Percentiles rank a stretch among this genome's conserved stretches.
Conservation (phyloP, 2,329 filamentous ascomycete species). For the Paecilomyces dactylethromorphus region DNA sequence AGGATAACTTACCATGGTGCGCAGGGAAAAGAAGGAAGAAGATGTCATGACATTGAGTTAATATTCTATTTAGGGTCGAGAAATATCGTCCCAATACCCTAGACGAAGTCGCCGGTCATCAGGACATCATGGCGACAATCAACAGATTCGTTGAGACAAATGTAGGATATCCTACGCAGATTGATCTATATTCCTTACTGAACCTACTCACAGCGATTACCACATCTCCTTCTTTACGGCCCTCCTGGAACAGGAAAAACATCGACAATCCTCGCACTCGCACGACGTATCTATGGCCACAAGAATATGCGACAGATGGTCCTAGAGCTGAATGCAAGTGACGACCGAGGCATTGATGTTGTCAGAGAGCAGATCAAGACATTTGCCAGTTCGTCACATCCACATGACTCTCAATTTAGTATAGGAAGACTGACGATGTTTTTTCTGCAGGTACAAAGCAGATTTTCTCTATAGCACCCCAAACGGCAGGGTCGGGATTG, state of each 20-base stretch:
- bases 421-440: conserved; percentile 1
- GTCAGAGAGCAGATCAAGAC: conserved; percentile 99
- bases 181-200: not conserved
- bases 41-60: not conserved
- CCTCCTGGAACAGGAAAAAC: conserved; percentile 97
- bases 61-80: conserved; percentile 62
- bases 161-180: conserved; percentile 31
- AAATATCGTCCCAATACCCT: conserved; percentile 90
- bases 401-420: not conserved
- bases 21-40: not conserved
- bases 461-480: conserved; percentile 69
- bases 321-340: conserved; percentile 91
- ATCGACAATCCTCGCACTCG: conserved; percentile 88
- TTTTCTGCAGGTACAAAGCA: conserved; percentile 64
- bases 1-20: conserved; percentile 89
- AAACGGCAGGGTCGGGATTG: conserved; percentile 44
- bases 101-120: conserved; percentile 88
- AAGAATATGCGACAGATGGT: conserved; percentile 98
- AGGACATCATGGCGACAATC: conserved; percentile 95
- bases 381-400: conserved; percentile 63
- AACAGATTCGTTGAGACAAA: conserved; percentile 97
- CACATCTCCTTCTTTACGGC: conserved; percentile 92
- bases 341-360: conserved; percentile 95
- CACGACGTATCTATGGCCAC: conserved; percentile 82
- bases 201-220: conserved; percentile 56